Evolutionary conservation across 139 green algal genomes (phyloP), one percentile per base, ranked within the genome.

Genomic region (Pycnococcus provasolii): DNA sequence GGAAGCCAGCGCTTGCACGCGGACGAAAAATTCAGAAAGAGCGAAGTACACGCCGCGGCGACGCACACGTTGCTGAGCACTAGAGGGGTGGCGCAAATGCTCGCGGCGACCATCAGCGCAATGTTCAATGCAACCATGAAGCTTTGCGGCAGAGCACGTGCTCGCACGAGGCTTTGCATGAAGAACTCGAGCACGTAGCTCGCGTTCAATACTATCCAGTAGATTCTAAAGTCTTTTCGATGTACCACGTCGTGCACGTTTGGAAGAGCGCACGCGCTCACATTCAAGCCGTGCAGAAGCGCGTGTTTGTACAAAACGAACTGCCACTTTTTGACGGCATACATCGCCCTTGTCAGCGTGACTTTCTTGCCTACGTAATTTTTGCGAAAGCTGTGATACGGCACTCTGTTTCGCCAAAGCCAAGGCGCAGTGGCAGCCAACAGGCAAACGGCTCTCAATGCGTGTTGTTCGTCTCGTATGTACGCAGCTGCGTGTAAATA

Each of bases 141-240:
- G 4, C 9, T 11, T 42, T 72, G 66, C 1, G 43, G 2, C 1
- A 45, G 6, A 45, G 64, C 55, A 39, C 45, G 48, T 3, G 26
- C 9, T 45, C 65, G 64, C 11, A 72, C 66, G 13, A 72, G 53
- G 2, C 53, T 72, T 2, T 72, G 66, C 40, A 72, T 40, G 53
- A 72, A 72, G 26, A 72, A 72, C 54, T 72, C 66, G 44, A 72
- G 46, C 26, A 72, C 66, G 66, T 72, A 72, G 15, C 40, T n/a
- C 13, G 66, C 57, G 45, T 72, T 72, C 55, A 72, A 4, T n/a
- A 53, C 40, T 1, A 65, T 41, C 66, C 66, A 72, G 57, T 65
- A 72, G 53, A 42, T 5, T 40, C 54, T 53, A 65, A 72, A 72
- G 66, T 9, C 3, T 26, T 15, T 37, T 8, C 40, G 5, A 45